These are phyloP conservation scores for Pseudogymnoascus sp. DNA, from an alignment of 2,329 filamentous ascomycete species.

Conservation along the genomic window DNA sequence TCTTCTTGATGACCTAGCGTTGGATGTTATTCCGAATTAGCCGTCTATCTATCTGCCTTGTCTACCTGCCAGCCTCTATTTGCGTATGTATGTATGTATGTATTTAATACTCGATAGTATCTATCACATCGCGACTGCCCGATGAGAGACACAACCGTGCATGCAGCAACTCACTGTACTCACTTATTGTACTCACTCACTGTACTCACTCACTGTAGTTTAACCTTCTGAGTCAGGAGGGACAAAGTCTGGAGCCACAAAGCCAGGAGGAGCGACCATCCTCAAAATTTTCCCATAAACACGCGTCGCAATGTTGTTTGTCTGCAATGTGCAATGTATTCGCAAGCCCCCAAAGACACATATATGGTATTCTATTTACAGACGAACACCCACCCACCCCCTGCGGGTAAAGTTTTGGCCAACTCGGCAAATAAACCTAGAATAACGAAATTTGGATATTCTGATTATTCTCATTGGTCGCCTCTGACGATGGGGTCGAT, in stretches of 20 bases:
- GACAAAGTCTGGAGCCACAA: not conserved
- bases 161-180: not conserved
- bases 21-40: not conserved
- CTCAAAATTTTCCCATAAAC: not conserved
- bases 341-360: not conserved
- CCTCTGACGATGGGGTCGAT: not conserved
- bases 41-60: not conserved
- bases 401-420: not conserved
- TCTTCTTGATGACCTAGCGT: not conserved
- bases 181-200: not conserved
- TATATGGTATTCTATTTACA: constrained; percentile 1
- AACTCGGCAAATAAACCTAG: not conserved
- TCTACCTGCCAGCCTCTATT: not conserved
- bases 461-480: constrained; percentile 2
- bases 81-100: not conserved
- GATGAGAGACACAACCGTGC: not conserved
- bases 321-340: not conserved
- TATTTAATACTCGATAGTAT: not conserved
- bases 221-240: constrained; percentile 9
- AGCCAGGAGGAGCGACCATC: not conserved
- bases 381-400: not conserved
- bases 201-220: not conserved
- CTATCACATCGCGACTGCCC: not conserved
- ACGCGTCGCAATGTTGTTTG: constrained; percentile 6
- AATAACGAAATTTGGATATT: not conserved